Conservation (phyloP, 345 rosid genomes). For the Barbarea vulgaris region DNA sequence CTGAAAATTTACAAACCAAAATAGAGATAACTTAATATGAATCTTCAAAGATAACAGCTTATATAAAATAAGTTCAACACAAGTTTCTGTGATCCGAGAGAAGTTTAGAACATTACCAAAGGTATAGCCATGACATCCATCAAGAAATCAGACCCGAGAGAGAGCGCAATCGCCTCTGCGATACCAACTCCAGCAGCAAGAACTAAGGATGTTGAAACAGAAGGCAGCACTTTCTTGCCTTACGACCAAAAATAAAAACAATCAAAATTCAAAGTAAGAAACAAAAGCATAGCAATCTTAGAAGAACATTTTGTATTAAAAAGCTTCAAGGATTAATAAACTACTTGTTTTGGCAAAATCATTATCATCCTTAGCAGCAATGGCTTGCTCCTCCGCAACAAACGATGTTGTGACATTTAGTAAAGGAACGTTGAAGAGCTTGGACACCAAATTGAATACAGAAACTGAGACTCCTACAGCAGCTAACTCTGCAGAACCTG, state of each 20-base stretch:
- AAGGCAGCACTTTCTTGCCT: constrained; percentile 65
- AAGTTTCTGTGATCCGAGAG: background rate
- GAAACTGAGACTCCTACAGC: constrained; percentile 90
- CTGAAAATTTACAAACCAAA: constrained; percentile 40
- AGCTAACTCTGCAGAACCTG: constrained; percentile 88
- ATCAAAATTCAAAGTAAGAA: constrained; percentile 1
- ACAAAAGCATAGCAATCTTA: background rate
- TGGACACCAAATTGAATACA: constrained; percentile 82
- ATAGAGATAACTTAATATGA: background rate
- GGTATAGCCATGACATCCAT: constrained; percentile 94
- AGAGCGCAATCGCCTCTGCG: constrained; percentile 77
- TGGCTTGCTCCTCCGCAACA: constrained; percentile 90
- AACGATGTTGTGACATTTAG: constrained; percentile 86
- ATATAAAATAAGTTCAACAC: background rate
- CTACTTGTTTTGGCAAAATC: constrained; percentile 25
- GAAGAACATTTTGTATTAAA: background rate
- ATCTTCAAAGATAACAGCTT: constrained; percentile 18
- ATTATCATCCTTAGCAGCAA: constrained; percentile 34
- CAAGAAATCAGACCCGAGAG: constrained; percentile 72
- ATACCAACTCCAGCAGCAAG: constrained; percentile 84
- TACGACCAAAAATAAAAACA: background rate
- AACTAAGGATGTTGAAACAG: constrained; percentile 75
- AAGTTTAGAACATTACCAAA: constrained; percentile 65
- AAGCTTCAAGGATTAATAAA: constrained; percentile 9
- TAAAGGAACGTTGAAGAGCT: constrained; percentile 84